Conservation (phyloP, 495 filamentous ascomycete genomes). For the Xeromyces bisporus region DNA sequence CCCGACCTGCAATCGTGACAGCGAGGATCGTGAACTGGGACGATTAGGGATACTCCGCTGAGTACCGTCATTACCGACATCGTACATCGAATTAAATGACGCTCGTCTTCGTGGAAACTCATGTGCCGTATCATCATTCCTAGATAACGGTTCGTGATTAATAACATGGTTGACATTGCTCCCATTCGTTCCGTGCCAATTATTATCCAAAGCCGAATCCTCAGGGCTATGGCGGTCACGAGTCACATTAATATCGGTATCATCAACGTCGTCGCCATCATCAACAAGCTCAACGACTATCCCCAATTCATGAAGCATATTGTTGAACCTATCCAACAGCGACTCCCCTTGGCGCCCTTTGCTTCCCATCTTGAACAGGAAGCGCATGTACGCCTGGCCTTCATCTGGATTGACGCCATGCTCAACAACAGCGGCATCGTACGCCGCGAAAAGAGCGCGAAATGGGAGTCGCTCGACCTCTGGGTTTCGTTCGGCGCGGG, state of each 20-base stretch:
- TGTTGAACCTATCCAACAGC: slow-evolving; percentile 51
- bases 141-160: slow-evolving; percentile 7
- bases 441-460: slow-evolving; percentile 64
- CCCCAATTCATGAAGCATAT: slow-evolving; percentile 42
- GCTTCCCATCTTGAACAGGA: slow-evolving; percentile 67
- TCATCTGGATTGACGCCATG: slow-evolving; percentile 52
- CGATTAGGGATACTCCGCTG: slow-evolving; percentile 21
- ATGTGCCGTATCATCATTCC: slow-evolving; percentile 10
- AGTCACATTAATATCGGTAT: slow-evolving; percentile 5
- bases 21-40: slow-evolving; percentile 30
- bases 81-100: slow-evolving; percentile 40
- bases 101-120: slow-evolving; percentile 30
- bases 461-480: slow-evolving; percentile 50
- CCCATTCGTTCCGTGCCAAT: slow-evolving; percentile 7
- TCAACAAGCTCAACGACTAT: slow-evolving; percentile 47
- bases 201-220: slow-evolving; percentile 8
- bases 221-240: slow-evolving; percentile 6
- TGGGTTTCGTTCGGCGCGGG: slow-evolving; percentile 46
- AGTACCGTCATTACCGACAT: slow-evolving; percentile 33
- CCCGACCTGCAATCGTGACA: slow-evolving; percentile 26
- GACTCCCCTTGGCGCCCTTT: slow-evolving; percentile 26
- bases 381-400: slow-evolving; percentile 56
- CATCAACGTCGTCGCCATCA: slow-evolving; percentile 12
- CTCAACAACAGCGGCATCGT: slow-evolving; percentile 51
- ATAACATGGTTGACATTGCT: slow-evolving; percentile 4